Evolutionary conservation across 2,329 filamentous ascomycete genomes (phyloP).

Genomic region (Paecilomyces sp.): DNA sequence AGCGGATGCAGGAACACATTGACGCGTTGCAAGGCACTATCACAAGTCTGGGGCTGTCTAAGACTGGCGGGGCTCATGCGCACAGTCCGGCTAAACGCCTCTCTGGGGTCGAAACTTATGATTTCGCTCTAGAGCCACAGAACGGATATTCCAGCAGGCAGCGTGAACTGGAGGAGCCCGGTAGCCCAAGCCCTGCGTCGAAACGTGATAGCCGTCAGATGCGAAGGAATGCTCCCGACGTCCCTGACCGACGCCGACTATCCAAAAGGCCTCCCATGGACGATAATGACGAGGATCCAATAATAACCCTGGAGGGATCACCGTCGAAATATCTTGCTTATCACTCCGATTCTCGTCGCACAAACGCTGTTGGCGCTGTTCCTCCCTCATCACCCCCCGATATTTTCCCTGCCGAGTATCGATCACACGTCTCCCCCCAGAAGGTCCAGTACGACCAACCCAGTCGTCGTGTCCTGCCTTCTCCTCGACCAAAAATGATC

Average conservation of each 20-base stretch:
- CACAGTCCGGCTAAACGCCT: conserved; percentile 22
- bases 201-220: conserved; percentile 13
- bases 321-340: conserved; percentile 9
- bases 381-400: conserved; percentile 27
- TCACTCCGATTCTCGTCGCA: conserved; percentile 6
- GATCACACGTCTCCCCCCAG: conserved; percentile 10
- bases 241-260: conserved; percentile 10
- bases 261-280: conserved; percentile 14
- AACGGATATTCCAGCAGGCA: conserved; percentile 17
- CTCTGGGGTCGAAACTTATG: conserved; percentile 20
- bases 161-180: conserved; percentile 23
- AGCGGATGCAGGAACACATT: conserved; percentile 31
- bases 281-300: conserved; percentile 19
- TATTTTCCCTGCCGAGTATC: conserved; percentile 15
- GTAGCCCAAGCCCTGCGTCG: conserved; percentile 27
- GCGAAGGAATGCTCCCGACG: background rate
- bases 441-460: conserved; percentile 16
- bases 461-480: conserved; percentile 14
- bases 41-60: conserved; percentile 19
- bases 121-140: conserved; percentile 15
- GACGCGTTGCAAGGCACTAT: conserved; percentile 27
- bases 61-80: conserved; percentile 14
- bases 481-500: conserved; percentile 18
- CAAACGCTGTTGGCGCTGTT: conserved; percentile 8
- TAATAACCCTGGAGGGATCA: conserved; percentile 14